phyloP scores from a whole-genome alignment of 306 rosid species.

The Fragaria iinumae region DNA sequence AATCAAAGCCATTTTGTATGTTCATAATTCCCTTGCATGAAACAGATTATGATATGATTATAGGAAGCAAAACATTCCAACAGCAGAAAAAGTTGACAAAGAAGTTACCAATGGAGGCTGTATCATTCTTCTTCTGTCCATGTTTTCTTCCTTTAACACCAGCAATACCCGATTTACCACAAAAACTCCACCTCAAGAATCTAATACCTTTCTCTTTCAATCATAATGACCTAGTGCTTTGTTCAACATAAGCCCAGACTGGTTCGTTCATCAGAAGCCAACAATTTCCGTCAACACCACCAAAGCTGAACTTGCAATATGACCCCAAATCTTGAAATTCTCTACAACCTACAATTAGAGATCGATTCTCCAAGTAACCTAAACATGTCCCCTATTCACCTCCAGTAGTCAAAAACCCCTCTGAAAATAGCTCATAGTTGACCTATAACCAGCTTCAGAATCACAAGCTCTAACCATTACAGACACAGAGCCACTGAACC shows the following conservation, averaged over 20 bases:
- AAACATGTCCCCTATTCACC: constrained; percentile 17
- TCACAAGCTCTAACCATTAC: constrained; percentile 17
- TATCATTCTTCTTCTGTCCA: constrained; percentile 76
- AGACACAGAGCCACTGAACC: constrained; percentile 17
- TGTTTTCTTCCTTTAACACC: constrained; percentile 34
- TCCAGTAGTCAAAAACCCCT: constrained; percentile 2
- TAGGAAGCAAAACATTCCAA: constrained; percentile 18
- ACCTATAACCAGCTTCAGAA: constrained; percentile 19
- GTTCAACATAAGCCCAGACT: constrained; percentile 28
- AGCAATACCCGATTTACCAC: constrained; percentile 22
- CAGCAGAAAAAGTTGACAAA: background rate
- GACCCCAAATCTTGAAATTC: constrained; percentile 15
- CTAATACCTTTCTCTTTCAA: constrained; percentile 35
- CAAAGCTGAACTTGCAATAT: constrained; percentile 22
- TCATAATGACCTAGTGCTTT: constrained; percentile 38
- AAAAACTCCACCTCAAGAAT: constrained; percentile 32
- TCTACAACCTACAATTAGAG: background rate
- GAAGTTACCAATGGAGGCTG: constrained; percentile 82
- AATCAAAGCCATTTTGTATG: constrained; percentile 4
- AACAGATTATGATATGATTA: constrained; percentile 8
- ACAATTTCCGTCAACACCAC: background rate
- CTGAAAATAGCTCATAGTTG: constrained; percentile 1
- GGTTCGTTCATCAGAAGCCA: constrained; percentile 27
- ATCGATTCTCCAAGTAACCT: background rate
- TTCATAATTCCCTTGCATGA: constrained; percentile 13